Evolutionary conservation across 148 eudicot species (phyloP), one percentile per base, ranked within the genome.

Genomic region (Selenicereus undatus): DNA sequence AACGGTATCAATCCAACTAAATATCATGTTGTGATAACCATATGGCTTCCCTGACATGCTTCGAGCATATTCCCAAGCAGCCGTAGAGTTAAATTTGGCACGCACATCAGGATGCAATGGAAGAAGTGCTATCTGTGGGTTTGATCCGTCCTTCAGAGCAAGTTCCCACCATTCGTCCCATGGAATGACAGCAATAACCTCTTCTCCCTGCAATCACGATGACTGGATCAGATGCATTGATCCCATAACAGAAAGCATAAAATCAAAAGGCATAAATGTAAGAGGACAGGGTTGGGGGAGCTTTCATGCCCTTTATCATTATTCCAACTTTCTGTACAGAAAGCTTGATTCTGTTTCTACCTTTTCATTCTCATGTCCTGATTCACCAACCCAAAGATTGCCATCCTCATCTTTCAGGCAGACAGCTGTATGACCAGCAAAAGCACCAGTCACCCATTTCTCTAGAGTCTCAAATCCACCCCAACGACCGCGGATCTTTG

Each of bases 81-180:
- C 98, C 42, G 95, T 92, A 27, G 87, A 76, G 82, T 96, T 94
- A 71, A 94, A 96, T 78, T 81, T 91, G 42, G 89, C 92, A 86
- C 93, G 98, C 80, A 96, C 74, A 21, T 93, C 97, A 11, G 98
- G 99, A 89, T 92, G 98, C 79, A 96, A 87, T 16, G 99, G 98
- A 35, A 96, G 85, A 84, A 96, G 87, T 8, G 97, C 98, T 83
- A 96, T 89, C 56, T 96, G 99, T 50, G 98, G 99, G 87, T 96
- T 96, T 62, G 99, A 96, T 32, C 73, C 70, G 78, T 96, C 99
- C 88, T 91, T 91, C 11, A 93, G 91, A 39, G 95, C 80, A 82
- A 92, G 84, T 78, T 94, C 90, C 99, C 99, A 96, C 99, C 99
- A 96, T 83, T 96, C 99, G 65, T 90, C 93, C 99, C 99, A 96